Evolutionary conservation across 805 yeast species (phyloP), one percentile per base, ranked within the genome.

Genomic region (Vanderwaltozyma tropicalis): DNA sequence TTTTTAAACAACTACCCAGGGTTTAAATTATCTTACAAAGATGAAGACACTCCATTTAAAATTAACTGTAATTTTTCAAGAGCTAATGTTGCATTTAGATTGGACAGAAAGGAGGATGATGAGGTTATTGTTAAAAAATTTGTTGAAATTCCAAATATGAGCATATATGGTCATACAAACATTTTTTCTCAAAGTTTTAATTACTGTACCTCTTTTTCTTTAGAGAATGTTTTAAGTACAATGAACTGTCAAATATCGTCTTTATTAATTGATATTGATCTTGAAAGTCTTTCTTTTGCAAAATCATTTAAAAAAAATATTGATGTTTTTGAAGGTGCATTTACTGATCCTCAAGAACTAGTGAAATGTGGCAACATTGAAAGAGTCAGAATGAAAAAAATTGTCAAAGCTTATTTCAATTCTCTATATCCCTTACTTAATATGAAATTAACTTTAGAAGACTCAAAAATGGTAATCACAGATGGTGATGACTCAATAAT

Each of bases 261-360:
- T 1, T 64, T 72, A 15, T 59, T 65, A 1, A 28, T 69, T n/a
- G 76, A 71, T 44, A 46, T 68, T 18, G 64, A 69, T 22, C 56
- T 67, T 4, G 57, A 56, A 11, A 64, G 68, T 34, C 45, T 67
- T 2, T 60, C 68, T 1, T 51, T 64, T 15, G 50, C 64, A 25
- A 51, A 62, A 28, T 50, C 58, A 9, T 60, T 61, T 35, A 42
- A 41, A 24, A 45, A 46, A 15, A 51, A 59, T 38, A 45, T 52
- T 13, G 49, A 41, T n/a, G 59, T 57, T 0, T 52, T 57, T 31
- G 43, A 44, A 10, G 47, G 47, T 14, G 35, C 50, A 5, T 41
- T 50, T 22, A 27, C 29, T 5, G 42, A 41, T 18, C 40, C 47
- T n/a, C 35, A 37, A 12, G 38, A 34, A 6, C 35, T 41, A 3